Evolutionary conservation across 257 asterid genomes (phyloP), one percentile per base, ranked within the genome.

Genomic region (Scutellaria galericulata): DNA sequence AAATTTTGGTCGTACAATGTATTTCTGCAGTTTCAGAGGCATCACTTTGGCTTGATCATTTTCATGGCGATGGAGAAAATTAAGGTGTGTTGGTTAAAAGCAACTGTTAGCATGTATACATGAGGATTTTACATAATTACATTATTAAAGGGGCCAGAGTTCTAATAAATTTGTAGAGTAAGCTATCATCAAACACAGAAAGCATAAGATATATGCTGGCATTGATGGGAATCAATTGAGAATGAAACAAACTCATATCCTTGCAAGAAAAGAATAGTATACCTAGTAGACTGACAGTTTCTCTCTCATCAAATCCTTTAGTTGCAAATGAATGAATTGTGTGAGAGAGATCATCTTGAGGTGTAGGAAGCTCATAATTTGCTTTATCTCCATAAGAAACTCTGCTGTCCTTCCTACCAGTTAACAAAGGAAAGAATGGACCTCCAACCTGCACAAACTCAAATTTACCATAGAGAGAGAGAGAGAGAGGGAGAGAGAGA

Each of bases 251-350:
- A 72, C 18, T 69, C 65, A 69, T 54, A n/a, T 50, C 24, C 24
- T 41, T 4, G 0, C 1, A 20, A 64, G 45, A 54, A 24, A 63
- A 73, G 18, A 52, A 12, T 9, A 10, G 9, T 37, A 9, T 87
- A 90, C 98, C 98, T 74, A 87, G 81, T 65, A 90, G 80, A 77
- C 83, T 78, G 63, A 89, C 89, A 15, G 82, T 80, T 73, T 91
- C 96, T 68, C 86, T 82, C 11, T 73, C 83, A 45, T 78, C 80
- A 42, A 93, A 93, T 15, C 97, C 97, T 74, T 73, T 89, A 6
- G 89, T 52, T 41, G 84, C 84, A 78, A 93, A 93, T 22, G 78
- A 48, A 14, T 52, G 58, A 9, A 79, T 31, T 40, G 81, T 75
- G 58, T 14, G 66, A 24, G 71, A 44, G 14, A 83, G 80, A 73